Base-by-base conservation (phyloP, 768 basidiomycete genomes). In the Floccularia luteovirens region DNA sequence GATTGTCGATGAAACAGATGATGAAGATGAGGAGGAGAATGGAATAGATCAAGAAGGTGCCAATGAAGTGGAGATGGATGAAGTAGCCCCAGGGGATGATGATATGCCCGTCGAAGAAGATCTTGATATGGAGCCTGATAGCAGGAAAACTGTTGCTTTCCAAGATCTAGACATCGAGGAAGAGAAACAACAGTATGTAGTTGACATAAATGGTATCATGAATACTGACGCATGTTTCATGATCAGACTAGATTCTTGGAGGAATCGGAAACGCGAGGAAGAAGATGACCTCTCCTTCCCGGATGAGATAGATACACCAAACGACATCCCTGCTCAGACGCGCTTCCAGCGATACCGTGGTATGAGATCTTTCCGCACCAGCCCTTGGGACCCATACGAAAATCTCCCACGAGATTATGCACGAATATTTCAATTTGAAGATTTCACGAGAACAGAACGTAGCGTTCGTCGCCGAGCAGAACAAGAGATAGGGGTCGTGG, bases 331-430 rank as follows among this genome's bases (percentile, higher is more conserved):
- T 1, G 93, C 93, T 2, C 68, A 75, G 13, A 73, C 72, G 7
- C 78, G 96, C 8, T 98, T 98, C 64, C 89, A 90, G 52, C 76
- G 93, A 35, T 99, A 81, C 58, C 80, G 94, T 43, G 94, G 94
- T 5, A 59, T 99, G 62, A 79, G 80, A 34, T 91, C 88, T 11
- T 89, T 99, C 72, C 69, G 94, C 25, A 98, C 94, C 4, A 92
- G 89, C 55, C 90, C 89, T 25, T 99, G 94, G 96, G 96, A 98
- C 57, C 82, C 94, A 5, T 97, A 85, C 51, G 94, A 99, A 61
- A 93, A 93, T 53, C 69, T 99, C 8, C 94, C 94, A 10, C 64
- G 82, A 36, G 92, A 99, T 56, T 98, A 98, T 53, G 90, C 85
- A 2, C 75, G 85, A 30, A 94, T 97, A 50, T 99, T 98, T 64